Conservation (phyloP, 1,284 basidiomycete genomes). For the Fomitopsis betulina region DNA sequence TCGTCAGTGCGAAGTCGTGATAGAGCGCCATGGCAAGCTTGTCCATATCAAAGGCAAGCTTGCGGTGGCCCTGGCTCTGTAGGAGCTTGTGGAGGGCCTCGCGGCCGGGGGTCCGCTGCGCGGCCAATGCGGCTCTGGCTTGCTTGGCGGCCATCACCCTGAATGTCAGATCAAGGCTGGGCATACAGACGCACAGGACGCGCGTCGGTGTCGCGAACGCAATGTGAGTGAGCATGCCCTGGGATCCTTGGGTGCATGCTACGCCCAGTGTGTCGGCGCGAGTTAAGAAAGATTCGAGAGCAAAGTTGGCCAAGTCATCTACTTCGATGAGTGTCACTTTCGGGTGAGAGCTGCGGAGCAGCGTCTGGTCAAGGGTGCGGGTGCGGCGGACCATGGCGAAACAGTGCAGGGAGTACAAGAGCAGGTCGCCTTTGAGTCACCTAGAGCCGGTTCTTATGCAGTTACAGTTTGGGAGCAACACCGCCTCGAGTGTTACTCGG, state of each 20-base stretch:
- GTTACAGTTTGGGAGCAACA: no score
- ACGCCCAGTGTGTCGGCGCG: conserved; percentile 29
- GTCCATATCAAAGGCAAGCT: conserved; percentile 40
- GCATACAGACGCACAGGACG: conserved; percentile 27
- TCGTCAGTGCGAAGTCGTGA: conserved; percentile 31
- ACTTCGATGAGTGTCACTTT: conserved; percentile 1
- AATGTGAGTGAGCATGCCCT: conserved; percentile 29
- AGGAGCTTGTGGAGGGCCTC: conserved; percentile 13
- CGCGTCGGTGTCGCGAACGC: conserved; percentile 32
- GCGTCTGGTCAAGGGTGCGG: not conserved
- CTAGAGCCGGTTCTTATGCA: no score
- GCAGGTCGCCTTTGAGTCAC: no score
- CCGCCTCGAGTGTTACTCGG: no score
- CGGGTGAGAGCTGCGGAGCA: conserved; percentile 4
- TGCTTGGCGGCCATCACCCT: not conserved
- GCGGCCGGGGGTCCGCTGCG: not conserved
- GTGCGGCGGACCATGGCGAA: conserved; percentile 1
- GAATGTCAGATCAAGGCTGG: not conserved
- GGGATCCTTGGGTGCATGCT: conserved; percentile 33
- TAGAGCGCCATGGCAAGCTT: conserved; percentile 33
- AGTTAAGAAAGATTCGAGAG: conserved; percentile 24
- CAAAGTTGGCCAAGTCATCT: conserved; percentile 14
- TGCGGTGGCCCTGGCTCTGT: conserved; percentile 9
- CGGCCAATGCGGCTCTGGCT: not conserved
- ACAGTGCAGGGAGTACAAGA: not conserved